Evolutionary conservation across 1,284 basidiomycete species (phyloP), one percentile per base, ranked within the genome.

Genomic region (Schizopora paradoxa): DNA sequence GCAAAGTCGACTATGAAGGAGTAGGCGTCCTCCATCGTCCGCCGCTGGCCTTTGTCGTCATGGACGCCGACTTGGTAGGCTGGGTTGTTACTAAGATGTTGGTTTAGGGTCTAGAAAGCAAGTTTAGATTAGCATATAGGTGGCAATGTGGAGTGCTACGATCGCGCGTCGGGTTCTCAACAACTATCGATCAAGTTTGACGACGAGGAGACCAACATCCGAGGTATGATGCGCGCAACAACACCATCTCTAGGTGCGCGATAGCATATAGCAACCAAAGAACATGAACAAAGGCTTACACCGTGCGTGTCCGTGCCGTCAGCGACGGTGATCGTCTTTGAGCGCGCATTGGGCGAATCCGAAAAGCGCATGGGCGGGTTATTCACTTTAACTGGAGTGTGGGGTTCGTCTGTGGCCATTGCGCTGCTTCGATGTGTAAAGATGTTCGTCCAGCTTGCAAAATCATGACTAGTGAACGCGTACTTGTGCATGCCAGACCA

Each of bases 11-110:
- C 88, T 44, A 98, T 79, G 59, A 97, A 97, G 25, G 91, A 91
- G 64, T 99, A 94, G 1, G 94, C 81, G 63, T 99, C 96, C 65
- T 99, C 96, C 96, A 99, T 99, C 27, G 86, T 91, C 52, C 95
- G 74, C 49, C 96, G 74, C 54, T 89, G 82, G 43, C 93, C 90
- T 64, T 86, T 91, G 67, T 97, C 92, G 57, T 96, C 91, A 35
- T 85, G 83, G 16, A 99, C 80, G 16, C 95, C 96, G 37, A 98
- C 81, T 53, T 85, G 85, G 59, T 82, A 86, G 8, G 77, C 74
- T 6, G 73, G 63, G 49, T 79, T 76, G 51, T 79, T 68, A 41
- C 59, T 58, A 0, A 66, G 64, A 47, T 66, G 75, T 48, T 77
- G 70, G 58, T 81, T 81, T 41, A 81, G 66, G 48, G 73, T 66